Evolutionary conservation across 2,329 filamentous ascomycete genomes (phyloP).

Genomic region (Onygenales sp.): DNA sequence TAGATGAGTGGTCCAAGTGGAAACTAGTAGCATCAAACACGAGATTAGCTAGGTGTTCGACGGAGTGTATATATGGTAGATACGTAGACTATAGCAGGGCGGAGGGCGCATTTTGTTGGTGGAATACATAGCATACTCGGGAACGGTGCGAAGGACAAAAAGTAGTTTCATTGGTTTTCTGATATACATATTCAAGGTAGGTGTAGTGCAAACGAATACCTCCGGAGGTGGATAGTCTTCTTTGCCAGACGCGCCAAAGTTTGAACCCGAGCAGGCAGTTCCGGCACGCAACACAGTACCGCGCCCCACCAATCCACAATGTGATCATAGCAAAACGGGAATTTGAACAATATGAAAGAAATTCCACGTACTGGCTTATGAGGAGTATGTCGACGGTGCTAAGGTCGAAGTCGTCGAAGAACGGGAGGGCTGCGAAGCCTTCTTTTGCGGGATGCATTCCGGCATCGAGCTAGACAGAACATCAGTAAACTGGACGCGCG

Average conservation of each 20-base stretch:
- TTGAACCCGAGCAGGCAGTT: background rate
- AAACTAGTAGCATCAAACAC: slow-evolving; percentile 54
- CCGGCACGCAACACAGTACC: background rate
- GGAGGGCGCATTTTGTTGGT: background rate
- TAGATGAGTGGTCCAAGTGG: slow-evolving; percentile 96
- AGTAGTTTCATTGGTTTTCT: slow-evolving; percentile 25
- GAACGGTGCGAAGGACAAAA: slow-evolving; percentile 6
- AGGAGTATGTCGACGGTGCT: slow-evolving; percentile 94
- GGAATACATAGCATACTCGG: slow-evolving; percentile 12
- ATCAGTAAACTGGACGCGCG: slow-evolving; percentile 8
- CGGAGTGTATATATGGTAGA: background rate
- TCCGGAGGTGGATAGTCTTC: background rate
- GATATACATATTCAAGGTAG: slow-evolving; percentile 23
- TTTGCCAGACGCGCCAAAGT: slow-evolving; percentile 4
- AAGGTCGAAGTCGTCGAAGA: slow-evolving; percentile 97
- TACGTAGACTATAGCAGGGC: background rate
- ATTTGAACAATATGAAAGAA: slow-evolving; percentile 10
- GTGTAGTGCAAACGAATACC: slow-evolving; percentile 3
- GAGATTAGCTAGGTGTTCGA: slow-evolving; percentile 9
- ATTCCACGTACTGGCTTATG: slow-evolving; percentile 88
- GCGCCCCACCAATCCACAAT: background rate
- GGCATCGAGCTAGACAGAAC: slow-evolving; percentile 70
- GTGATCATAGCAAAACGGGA: background rate
- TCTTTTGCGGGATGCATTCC: slow-evolving; percentile 96
- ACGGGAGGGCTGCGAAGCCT: slow-evolving; percentile 83